Conservation (phyloP, 2,329 filamentous ascomycete species). For the Zymoseptoria ardabiliae region DNA sequence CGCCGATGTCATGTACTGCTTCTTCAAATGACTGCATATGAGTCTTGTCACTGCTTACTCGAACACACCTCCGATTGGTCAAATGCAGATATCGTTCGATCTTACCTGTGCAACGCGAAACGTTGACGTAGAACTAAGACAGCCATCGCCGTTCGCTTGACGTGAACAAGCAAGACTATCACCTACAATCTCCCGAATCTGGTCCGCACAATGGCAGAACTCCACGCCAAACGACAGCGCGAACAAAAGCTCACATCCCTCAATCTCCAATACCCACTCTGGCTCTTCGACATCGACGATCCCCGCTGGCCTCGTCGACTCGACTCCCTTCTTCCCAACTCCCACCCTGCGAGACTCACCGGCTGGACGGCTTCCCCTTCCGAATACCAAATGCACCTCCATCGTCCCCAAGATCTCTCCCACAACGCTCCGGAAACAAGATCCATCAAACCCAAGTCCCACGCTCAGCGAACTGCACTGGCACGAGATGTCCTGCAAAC, state of each 20-base stretch:
- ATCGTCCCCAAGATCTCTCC: background rate
- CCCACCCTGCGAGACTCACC: background rate
- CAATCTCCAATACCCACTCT: background rate
- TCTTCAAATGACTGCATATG: background rate
- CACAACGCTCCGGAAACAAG: background rate
- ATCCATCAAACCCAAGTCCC: background rate
- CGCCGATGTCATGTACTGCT: background rate
- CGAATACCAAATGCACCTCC: background rate
- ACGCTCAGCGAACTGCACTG: background rate
- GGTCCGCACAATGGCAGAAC: background rate
- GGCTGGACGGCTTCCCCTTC: background rate
- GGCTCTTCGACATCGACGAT: background rate
- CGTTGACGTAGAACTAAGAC: no score
- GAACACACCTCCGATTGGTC: background rate
- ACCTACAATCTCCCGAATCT: background rate
- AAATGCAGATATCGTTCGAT: no score
- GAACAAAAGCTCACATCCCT: background rate
- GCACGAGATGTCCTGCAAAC: background rate
- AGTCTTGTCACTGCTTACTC: background rate
- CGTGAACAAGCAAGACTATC: background rate
- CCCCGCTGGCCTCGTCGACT: background rate
- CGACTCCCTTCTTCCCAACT: background rate
- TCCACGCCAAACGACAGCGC: background rate
- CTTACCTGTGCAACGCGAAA: no score
- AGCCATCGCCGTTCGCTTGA: background rate